phyloP scores from a whole-genome alignment of 805 yeast species.

The Kurtzmaniella fragi region DNA sequence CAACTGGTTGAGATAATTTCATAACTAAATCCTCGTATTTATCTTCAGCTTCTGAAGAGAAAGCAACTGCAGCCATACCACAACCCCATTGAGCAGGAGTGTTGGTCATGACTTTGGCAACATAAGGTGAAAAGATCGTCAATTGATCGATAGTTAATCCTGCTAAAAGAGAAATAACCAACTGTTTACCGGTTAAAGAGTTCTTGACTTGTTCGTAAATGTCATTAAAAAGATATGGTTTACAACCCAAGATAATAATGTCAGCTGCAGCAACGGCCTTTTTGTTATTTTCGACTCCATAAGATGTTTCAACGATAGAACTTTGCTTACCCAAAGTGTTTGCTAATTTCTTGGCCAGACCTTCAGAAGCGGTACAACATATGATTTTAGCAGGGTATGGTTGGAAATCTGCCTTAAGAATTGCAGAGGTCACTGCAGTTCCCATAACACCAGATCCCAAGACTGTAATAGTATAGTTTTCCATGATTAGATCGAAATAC shows the following conservation, averaged over 20 bases:
- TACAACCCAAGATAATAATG: slow-evolving; percentile 77
- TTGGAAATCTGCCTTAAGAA: slow-evolving; percentile 43
- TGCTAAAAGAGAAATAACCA: slow-evolving; percentile 80
- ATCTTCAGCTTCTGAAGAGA: slow-evolving; percentile 46
- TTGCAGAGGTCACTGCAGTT: slow-evolving; percentile 82
- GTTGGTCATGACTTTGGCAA: slow-evolving; percentile 96
- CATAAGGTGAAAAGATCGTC: slow-evolving; percentile 44
- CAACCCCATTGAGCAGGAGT: slow-evolving; percentile 92
- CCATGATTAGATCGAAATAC: slow-evolving; percentile 9
- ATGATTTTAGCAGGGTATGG: slow-evolving; percentile 68
- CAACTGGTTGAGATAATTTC: slow-evolving; percentile 58
- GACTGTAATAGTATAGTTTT: slow-evolving; percentile 59
- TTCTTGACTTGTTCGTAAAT: slow-evolving; percentile 49
- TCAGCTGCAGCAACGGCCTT: slow-evolving; percentile 61
- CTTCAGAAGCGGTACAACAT: slow-evolving; percentile 65
- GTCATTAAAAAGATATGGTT: slow-evolving; percentile 72
- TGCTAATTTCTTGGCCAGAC: slow-evolving; percentile 40
- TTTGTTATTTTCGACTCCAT: slow-evolving; percentile 39
- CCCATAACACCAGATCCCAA: slow-evolving; percentile 97
- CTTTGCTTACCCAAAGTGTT: slow-evolving; percentile 30
- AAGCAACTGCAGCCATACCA: slow-evolving; percentile 92
- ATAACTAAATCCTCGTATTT: slow-evolving; percentile 43
- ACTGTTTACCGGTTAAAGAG: slow-evolving; percentile 45
- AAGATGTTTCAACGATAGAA: slow-evolving; percentile 46
- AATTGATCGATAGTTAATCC: slow-evolving; percentile 85